Conservation (phyloP, 2,329 filamentous ascomycete genomes). For the Fusarium floridanum region DNA sequence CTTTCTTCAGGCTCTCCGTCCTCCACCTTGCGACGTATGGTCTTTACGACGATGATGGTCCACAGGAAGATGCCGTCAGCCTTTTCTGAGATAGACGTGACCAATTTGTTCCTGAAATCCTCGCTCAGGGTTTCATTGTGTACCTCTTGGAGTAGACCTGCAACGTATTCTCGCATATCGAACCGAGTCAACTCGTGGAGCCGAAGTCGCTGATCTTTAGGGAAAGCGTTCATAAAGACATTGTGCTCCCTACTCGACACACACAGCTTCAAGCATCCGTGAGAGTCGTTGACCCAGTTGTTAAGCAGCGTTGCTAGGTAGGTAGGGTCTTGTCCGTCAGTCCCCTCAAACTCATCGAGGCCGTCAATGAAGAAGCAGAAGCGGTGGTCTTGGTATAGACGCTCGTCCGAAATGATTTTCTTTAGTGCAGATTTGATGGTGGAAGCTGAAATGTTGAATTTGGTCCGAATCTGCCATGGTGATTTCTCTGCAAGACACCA, state of each 20-base stretch:
- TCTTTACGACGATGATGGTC: background rate
- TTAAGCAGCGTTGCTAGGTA: background rate
- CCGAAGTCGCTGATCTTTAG: background rate
- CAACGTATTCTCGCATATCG: conserved; percentile 3
- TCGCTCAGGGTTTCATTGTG: background rate
- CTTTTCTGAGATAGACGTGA: background rate
- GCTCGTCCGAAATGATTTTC: background rate
- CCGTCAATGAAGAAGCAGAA: conserved; percentile 14
- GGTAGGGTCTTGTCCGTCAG: background rate
- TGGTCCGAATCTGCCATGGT: background rate
- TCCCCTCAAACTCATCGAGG: conserved; percentile 3
- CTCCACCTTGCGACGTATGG: conserved; percentile 1
- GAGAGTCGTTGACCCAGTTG: background rate
- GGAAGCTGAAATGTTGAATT: background rate
- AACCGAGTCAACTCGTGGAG: conserved; percentile 6
- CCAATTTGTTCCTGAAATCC: rapidly evolving
- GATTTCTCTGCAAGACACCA: background rate
- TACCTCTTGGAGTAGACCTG: background rate
- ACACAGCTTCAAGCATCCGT: background rate
- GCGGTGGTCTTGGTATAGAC: background rate
- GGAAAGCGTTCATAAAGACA: conserved; percentile 1
- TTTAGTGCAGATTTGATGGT: background rate
- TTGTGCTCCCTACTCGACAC: conserved; percentile 11
- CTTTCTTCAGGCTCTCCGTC: background rate
- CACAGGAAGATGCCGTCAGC: conserved; percentile 3